A percentile compares a stretch with the other conserved stretches of the same genome.
Conservation (phyloP, 1,284 basidiomycete genomes). For the Stygiomarasmius scandens region DNA sequence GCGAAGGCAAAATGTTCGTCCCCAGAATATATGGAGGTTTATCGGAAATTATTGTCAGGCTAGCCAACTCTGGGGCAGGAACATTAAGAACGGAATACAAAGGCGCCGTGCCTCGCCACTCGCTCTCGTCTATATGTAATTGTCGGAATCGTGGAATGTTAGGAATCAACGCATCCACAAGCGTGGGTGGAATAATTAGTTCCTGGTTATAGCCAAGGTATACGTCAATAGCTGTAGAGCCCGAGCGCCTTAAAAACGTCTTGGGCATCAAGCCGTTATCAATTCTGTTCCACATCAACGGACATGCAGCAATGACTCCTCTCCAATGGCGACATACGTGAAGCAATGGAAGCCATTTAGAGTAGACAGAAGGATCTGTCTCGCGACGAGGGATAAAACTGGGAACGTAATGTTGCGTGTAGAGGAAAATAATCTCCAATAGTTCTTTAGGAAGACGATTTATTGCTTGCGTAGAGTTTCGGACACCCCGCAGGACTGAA, state of each 20-base stretch:
- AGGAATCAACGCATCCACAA: constrained; percentile 1
- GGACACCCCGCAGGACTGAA: constrained; percentile 8
- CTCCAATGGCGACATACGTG: constrained; percentile 16
- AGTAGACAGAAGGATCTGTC: background rate
- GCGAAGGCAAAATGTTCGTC: background rate
- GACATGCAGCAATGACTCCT: constrained; percentile 6
- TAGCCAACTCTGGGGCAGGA: constrained; percentile 1
- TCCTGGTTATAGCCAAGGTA: background rate
- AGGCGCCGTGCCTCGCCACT: background rate
- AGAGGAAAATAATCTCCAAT: constrained; percentile 10
- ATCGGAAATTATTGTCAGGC: constrained; percentile 9
- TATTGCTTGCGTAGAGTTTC: constrained; percentile 12
- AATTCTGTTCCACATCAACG: constrained; percentile 5
- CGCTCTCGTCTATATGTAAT: constrained; percentile 1
- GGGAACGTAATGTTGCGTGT: background rate
- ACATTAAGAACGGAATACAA: background rate
- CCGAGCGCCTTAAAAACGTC: background rate
- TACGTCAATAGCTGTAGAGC: background rate
- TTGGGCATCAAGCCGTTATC: background rate
- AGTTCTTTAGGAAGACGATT: constrained; percentile 15
- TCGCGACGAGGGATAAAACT: constrained; percentile 1
- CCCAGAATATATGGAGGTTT: background rate
- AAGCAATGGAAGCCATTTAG: constrained; percentile 10
- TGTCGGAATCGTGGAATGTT: constrained; percentile 4
- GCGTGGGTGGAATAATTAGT: background rate